Evolutionary conservation across 768 basidiomycete genomes (phyloP).

Genomic region (Podaxis sp.): DNA sequence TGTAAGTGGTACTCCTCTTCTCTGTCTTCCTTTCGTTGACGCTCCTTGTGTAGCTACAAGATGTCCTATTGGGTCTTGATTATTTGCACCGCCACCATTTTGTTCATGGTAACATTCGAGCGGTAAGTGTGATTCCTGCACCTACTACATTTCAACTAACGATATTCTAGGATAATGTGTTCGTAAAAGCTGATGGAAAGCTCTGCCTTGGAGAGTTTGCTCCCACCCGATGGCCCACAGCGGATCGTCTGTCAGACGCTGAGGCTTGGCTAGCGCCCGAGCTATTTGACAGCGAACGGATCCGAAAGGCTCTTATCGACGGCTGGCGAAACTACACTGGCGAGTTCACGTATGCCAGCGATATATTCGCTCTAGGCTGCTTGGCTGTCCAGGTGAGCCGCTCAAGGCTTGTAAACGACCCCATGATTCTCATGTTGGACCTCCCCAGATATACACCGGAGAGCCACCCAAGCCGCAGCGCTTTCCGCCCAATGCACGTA

Average conservation of each 20-base stretch:
- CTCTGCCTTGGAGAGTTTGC: conserved; percentile 24
- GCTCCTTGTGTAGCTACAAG: not conserved
- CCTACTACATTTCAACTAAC: not conserved
- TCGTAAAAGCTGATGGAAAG: conserved; percentile 19
- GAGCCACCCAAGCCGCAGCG: conserved; percentile 15
- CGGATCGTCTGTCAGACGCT: conserved; percentile 13
- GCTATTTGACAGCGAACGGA: conserved; percentile 16
- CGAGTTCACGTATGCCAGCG: conserved; percentile 23
- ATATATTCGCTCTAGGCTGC: conserved; percentile 24
- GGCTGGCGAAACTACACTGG: conserved; percentile 24
- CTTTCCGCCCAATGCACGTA: conserved; percentile 16
- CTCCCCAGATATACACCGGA: conserved; percentile 18
- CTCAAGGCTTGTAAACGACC: not conserved
- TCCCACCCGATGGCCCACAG: conserved; percentile 16
- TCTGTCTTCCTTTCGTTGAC: not conserved
- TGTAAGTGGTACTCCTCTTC: not conserved
- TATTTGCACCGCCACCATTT: conserved; percentile 20
- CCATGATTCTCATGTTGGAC: not conserved
- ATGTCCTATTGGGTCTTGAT: conserved; percentile 21
- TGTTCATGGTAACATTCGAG: conserved; percentile 21
- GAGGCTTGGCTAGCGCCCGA: conserved; percentile 23
- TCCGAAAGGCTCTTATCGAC: conserved; percentile 19
- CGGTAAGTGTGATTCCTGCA: conserved; percentile 9
- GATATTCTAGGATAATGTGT: conserved; percentile 19
- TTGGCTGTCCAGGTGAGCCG: conserved; percentile 20